A percentile compares a stretch with the other conserved stretches of the same genome.
These are phyloP conservation scores for Phytophthora pisi DNA, from an alignment of 352 stramenopile genomes.

Conservation along the genomic window DNA sequence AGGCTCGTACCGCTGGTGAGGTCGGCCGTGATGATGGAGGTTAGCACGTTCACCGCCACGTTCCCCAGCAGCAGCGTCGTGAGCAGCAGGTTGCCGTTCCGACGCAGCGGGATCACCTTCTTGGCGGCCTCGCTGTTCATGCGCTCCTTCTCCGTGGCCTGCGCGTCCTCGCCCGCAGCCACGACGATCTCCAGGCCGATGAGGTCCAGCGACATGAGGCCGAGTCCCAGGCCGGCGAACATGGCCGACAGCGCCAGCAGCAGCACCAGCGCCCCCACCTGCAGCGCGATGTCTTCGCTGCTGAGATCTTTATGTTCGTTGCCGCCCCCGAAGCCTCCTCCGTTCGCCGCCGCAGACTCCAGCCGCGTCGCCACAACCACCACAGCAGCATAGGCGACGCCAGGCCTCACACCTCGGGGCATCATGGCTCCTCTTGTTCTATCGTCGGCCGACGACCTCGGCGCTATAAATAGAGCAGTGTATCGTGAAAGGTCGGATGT, in stretches of 20 bases:
- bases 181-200: constrained; percentile 98
- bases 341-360: constrained; percentile 7
- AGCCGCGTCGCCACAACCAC: constrained; percentile 11
- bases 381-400: not conserved
- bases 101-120: constrained; percentile 90
- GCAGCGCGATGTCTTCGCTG: constrained; percentile 37
- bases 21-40: constrained; percentile 97
- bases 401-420: not conserved
- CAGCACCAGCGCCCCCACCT: constrained; percentile 57
- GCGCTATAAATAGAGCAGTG: constrained; percentile 24
- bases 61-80: constrained; percentile 99
- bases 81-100: constrained; percentile 96
- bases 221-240: constrained; percentile 95
- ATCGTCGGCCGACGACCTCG: not conserved
- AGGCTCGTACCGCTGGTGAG: constrained; percentile 63
- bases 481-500: constrained; percentile 12
- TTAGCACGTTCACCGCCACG: constrained; percentile 95
- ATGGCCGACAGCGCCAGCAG: constrained; percentile 88
- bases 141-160: constrained; percentile 69
- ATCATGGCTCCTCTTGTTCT: constrained; percentile 3
- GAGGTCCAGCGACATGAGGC: constrained; percentile 97
- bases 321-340: constrained; percentile 4
- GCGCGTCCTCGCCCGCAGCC: constrained; percentile 85
- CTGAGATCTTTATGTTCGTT: constrained; percentile 16
- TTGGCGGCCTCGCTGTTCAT: constrained; percentile 62